Conservation (phyloP, 768 basidiomycete genomes). For the Boletus rubescentipes region DNA sequence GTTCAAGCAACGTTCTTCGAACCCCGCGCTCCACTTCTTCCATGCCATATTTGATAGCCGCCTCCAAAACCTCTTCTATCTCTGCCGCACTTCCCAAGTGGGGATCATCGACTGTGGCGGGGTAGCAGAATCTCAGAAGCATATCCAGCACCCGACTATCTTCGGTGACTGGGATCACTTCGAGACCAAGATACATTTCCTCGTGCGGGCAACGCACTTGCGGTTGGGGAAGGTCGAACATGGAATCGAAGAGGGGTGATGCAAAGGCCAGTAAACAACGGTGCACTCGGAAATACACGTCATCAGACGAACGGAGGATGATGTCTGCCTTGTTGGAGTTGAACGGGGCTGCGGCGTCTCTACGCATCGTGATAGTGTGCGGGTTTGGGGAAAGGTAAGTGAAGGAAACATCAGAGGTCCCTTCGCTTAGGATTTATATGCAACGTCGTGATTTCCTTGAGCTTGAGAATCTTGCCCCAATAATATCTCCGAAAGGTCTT, state of each 20-base stretch:
- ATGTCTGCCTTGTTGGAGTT: slow-evolving; percentile 48
- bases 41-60: slow-evolving; percentile 32
- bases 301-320: slow-evolving; percentile 51
- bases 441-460: neutral
- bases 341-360: slow-evolving; percentile 40
- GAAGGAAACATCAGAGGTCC: neutral
- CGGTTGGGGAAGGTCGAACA: slow-evolving; percentile 33
- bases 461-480: slow-evolving; percentile 1
- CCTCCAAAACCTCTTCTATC: slow-evolving; percentile 26
- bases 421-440: slow-evolving; percentile 12
- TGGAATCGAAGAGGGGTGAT: slow-evolving; percentile 32
- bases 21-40: slow-evolving; percentile 27
- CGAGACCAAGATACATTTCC: slow-evolving; percentile 15
- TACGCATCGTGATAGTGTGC: slow-evolving; percentile 20
- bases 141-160: slow-evolving; percentile 25
- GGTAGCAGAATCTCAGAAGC: slow-evolving; percentile 39
- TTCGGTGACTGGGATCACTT: slow-evolving; percentile 33
- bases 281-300: slow-evolving; percentile 24
- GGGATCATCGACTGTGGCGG: slow-evolving; percentile 26
- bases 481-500: neutral
- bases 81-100: slow-evolving; percentile 13
- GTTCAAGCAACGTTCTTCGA: slow-evolving; percentile 26
- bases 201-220: slow-evolving; percentile 3
- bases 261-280: slow-evolving; percentile 27
- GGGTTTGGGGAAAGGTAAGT: neutral